Percentiles rank a stretch among this genome's conserved stretches.
These are phyloP conservation scores for Pseudoneurospora amorphoporcata DNA, from an alignment of 495 filamentous ascomycete genomes.

Conservation along the genomic window DNA sequence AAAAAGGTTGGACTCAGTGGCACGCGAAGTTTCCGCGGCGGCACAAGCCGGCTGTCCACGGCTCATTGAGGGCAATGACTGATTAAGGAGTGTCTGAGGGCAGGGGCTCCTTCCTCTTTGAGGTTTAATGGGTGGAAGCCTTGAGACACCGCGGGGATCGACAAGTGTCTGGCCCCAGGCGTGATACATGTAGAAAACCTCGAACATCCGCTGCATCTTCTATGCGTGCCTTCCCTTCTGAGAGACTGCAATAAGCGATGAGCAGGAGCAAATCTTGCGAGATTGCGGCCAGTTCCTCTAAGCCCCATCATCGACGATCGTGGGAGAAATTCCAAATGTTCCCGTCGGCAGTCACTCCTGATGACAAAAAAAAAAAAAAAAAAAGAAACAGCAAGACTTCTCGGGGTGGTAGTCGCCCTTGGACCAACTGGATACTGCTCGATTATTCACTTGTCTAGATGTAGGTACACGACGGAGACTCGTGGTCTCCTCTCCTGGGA, in stretches of 20 bases:
- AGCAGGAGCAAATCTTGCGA: not conserved
- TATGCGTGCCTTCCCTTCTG: not conserved
- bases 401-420: not conserved
- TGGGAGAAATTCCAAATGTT: not conserved
- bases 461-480: not conserved
- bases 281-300: not conserved
- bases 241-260: not conserved
- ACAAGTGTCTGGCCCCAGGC: not conserved
- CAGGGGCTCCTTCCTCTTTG: not conserved
- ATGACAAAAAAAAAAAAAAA: not conserved
- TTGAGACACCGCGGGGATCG: not conserved
- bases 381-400: not conserved
- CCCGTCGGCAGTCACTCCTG: not conserved
- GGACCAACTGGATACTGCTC: not conserved
- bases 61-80: not conserved
- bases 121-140: not conserved
- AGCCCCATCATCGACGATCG: not conserved
- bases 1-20: not conserved
- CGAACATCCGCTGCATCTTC: fast-evolving
- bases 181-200: not conserved
- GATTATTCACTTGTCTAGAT: not conserved
- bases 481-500: not conserved
- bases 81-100: not conserved
- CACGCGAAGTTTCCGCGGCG: not conserved
- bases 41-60: not conserved